These are phyloP conservation scores for Pascua sp. DNA, from an alignment of 1,284 basidiomycete genomes.

Conservation along the genomic window DNA sequence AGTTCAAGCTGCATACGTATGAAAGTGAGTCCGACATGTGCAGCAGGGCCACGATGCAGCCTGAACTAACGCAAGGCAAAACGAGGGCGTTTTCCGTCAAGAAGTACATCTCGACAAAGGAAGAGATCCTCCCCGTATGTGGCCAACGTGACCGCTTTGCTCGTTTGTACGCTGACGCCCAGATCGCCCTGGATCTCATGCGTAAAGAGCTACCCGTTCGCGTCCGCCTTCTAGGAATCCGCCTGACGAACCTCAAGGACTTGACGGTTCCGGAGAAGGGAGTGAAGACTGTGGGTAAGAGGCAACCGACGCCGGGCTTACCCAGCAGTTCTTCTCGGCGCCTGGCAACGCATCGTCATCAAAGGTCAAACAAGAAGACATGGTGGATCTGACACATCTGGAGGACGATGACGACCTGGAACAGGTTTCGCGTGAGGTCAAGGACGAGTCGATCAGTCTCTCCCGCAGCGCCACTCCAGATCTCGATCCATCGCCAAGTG, in stretches of 20 bases:
- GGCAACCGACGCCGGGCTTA: not conserved
- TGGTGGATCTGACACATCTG: constrained; percentile 9
- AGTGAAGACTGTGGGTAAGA: constrained; percentile 33
- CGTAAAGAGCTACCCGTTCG: constrained; percentile 71
- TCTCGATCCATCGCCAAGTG: constrained; percentile 10
- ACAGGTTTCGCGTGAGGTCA: constrained; percentile 8
- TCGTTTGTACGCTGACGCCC: constrained; percentile 12
- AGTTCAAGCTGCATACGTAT: constrained; percentile 50
- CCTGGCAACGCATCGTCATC: not conserved
- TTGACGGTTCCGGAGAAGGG: constrained; percentile 49
- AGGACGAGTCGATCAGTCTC: constrained; percentile 8
- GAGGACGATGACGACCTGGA: constrained; percentile 21
- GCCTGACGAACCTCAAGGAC: constrained; percentile 80
- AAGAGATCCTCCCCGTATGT: constrained; percentile 68
- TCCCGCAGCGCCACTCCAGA: constrained; percentile 8
- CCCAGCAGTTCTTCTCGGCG: constrained; percentile 30
- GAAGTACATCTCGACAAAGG: constrained; percentile 69
- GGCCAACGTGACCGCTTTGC: no score
- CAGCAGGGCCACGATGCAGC: no score
- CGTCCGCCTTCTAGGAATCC: constrained; percentile 73
- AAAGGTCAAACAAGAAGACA: not conserved
- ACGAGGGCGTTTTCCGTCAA: constrained; percentile 74
- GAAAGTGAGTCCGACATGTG: constrained; percentile 29
- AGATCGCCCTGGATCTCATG: constrained; percentile 79
- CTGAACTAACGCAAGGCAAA: constrained; percentile 57